Base-by-base conservation (phyloP, 1,284 basidiomycete species). In the Erythrobasidium hasegawianum region DNA sequence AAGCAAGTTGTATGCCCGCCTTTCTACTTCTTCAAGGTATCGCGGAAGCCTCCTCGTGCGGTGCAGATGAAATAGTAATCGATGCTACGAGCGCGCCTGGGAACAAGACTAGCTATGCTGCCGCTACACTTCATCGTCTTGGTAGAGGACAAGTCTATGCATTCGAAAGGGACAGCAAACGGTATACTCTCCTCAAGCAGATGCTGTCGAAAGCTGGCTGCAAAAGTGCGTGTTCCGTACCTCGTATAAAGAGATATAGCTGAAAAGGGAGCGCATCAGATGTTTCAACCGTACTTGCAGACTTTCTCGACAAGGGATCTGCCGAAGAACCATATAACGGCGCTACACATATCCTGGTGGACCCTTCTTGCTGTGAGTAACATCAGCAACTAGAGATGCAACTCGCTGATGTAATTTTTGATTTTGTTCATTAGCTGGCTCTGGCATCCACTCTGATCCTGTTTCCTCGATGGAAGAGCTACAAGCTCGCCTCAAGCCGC, bases 71-170 rank as follows among this genome's bases (percentile, higher is more conserved):
- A 1, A 24, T 33, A 18, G 90, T 93, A 39, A 87, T 98, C 55
- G 96, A 98, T 77, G 94, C 91, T 3, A 98, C 94, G 27, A 88
- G 94, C 49, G 95, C 96, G 0, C 96, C 95, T 0, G 96, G 96
- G 0, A 99, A 99, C 79, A 99, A 99, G 80, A 98, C 96, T 0
- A 89, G 90, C 4, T 90, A 96, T 77, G 79, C 98, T 13, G 88
- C 88, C 69, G 90, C 93, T 10, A 79, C 97, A 3, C 33, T 65
- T 9, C 29, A 58, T 14, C 40, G 40, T 43, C 90, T 95, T 87
- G 76, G 81, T 16, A 87, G 86, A 71, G 90, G 90, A 69, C 90
- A 86, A 78, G 90, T 95, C 7, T 86, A 85, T 72, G 93, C 93
- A 0, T 93, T 94, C 73, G 93, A 96, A 77, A 82, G 86, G 60